Base-by-base conservation (phyloP, 176 grass and related monocot species). In the Aegilops sharonensis region DNA sequence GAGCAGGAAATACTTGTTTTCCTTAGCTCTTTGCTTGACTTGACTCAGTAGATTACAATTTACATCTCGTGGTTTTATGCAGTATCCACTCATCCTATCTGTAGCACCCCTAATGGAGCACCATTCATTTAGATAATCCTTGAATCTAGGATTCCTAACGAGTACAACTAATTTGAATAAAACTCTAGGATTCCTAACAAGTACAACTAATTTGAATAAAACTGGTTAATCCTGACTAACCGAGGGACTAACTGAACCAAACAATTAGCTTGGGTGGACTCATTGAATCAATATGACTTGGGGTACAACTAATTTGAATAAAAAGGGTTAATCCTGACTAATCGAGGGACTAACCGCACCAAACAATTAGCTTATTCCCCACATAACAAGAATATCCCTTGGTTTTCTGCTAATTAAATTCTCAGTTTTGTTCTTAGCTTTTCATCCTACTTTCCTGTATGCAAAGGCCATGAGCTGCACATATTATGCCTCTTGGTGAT, bases 371-470 rank as follows among this genome's bases (percentile, higher is more conserved):
- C 71, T 74, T 23, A 45, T n/a, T 47, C n/a, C 37, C 2, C 40
- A 74, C 39, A 74, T 23, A 47, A 29, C 21, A 52, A 60, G 27
- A 3, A 45, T 78, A 9, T 24, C 43, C 32, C n/a, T 54, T 2
- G 59, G 24, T 36, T 50, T 74, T 90, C 30, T 68, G 72, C 17
- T 87, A 48, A 8, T 24, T 24, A 48, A 30, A 62, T 84, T 57
- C 24, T 5, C 24, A 30, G 18, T 63, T 84, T 75, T 6, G 18
- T 45, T 75, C 11, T 13, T 84, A 84, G n/a, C 17, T 32, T 73
- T 79, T 86, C 7, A 47, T 75, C 27, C 54, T 90, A 12, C 20
- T 78, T 83, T 73, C 21, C 75, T 84, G 36, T 80, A 42, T 80
- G n/a, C 62, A 59, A 27, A 80, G 45, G 68, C 17, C 60, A 79